Evolutionary conservation across 495 filamentous ascomycete genomes (phyloP), one percentile per base, ranked within the genome.

Genomic region (Hapsidospora chrysogenum): DNA sequence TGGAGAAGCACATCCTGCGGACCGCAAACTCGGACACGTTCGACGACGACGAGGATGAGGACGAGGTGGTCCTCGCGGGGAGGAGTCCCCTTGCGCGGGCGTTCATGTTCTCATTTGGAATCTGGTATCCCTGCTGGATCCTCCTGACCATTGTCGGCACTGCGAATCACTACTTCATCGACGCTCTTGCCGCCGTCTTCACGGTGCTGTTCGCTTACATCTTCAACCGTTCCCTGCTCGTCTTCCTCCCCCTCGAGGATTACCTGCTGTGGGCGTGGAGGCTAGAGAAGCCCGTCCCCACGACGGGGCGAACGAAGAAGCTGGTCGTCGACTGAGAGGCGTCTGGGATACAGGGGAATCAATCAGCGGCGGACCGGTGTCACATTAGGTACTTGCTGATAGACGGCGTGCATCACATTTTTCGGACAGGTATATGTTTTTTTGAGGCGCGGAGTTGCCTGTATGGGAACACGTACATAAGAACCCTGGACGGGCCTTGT

Each of bases 81-180:
- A 4, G 29, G 10, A 39, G 57, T 3, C 63, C 61, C 1, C 63
- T 58, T 58, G 51, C 50, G 15, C 54, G 64, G 2, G 34, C 68
- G 19, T 39, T 61, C 3, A 68, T 66, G 37, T 39, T 69, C 10
- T 19, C 48, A 0, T 35, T 75, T 18, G 76, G 76, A 1, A 51
- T 74, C 28, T 42, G 62, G 4, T 80, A 80, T 42, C 76, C 76
- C 2, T 47, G 62, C 15, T 56, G 58, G 21, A 78, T 80, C 36
- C 43, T 80, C 16, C 52, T 65, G 3, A 71, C 72, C 10, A 78
- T 80, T 39, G 55, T 80, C 17, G 68, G 76, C 9, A 80, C 75
- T 0, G 75, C 74, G 22, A 80, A 80, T 43, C 76, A 80, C 48
- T 74, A 74, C 42, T 65, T 77, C 34, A 56, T 80, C 16, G 76